These are phyloP conservation scores for Hanseniaspora valbyensis DNA, from an alignment of 805 yeast genomes.

Conservation along the genomic window DNA sequence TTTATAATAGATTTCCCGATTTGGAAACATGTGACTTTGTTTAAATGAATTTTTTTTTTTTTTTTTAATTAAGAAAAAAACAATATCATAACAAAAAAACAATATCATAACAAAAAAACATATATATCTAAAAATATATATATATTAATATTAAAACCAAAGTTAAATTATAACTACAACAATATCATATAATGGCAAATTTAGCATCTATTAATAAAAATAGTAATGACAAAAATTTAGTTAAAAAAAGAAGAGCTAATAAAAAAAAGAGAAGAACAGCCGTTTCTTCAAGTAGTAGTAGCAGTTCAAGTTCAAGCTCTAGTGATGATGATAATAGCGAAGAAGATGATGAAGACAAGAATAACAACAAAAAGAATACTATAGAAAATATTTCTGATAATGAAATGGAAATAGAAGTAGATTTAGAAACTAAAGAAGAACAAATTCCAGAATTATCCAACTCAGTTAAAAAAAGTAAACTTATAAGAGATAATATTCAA, in stretches of 20 bases:
- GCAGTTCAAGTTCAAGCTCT: slow-evolving; percentile 26
- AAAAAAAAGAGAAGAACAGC: slow-evolving; percentile 78
- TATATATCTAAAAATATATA: not conserved
- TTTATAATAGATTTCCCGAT: not conserved
- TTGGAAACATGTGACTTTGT: not conserved
- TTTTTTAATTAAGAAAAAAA: not conserved
- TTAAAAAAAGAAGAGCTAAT: slow-evolving; percentile 35
- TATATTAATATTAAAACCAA: no score
- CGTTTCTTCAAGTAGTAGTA: slow-evolving; percentile 38
- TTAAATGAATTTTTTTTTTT: not conserved
- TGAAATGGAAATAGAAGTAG: not conserved
- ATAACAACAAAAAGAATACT: no score
- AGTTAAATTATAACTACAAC: no score
- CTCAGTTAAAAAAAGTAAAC: not conserved
- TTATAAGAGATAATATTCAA: slow-evolving; percentile 21
- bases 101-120: not conserved
- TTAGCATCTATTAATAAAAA: slow-evolving; percentile 17
- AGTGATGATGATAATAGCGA: slow-evolving; percentile 27
- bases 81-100: no score
- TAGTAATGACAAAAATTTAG: slow-evolving; percentile 20
- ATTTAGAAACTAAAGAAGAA: slow-evolving; percentile 11
- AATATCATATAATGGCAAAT: not conserved
- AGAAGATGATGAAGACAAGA: slow-evolving; percentile 17
- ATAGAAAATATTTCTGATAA: slow-evolving; percentile 14
- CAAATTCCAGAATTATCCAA: slow-evolving; percentile 10